phyloP scores from a whole-genome alignment of 75 land plant species.

The Larix kaempferi region DNA sequence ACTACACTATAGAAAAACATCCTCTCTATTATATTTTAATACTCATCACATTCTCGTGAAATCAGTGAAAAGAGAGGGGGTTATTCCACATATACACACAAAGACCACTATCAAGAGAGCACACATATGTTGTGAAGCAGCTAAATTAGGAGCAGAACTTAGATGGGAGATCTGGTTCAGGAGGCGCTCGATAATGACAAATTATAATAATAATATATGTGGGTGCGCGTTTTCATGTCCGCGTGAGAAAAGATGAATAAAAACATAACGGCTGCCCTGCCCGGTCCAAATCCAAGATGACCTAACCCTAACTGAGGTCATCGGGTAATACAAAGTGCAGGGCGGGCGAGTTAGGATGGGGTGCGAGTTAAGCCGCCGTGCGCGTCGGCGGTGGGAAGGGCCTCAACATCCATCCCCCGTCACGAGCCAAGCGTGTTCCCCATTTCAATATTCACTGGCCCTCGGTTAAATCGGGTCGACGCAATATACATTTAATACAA shows the following conservation, averaged over 20 bases:
- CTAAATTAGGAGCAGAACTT: no score
- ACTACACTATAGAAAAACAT: no score
- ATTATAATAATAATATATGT: neutral
- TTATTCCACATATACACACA: no score
- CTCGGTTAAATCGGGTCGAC: neutral
- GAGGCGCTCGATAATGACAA: neutral
- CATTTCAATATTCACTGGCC: neutral
- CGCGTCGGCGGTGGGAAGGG: neutral
- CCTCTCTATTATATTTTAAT: no score
- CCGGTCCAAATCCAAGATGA: neutral
- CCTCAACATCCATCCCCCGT: neutral
- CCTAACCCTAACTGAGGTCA: neutral
- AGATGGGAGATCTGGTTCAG: neutral
- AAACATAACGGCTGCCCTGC: slow-evolving; percentile 7
- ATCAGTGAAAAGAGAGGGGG: neutral
- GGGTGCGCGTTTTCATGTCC: slow-evolving; percentile 3
- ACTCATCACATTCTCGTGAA: slow-evolving; percentile 8
- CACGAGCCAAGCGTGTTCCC: slow-evolving; percentile 10
- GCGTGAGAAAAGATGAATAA: neutral
- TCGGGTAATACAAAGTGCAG: no score
- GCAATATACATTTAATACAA: neutral
- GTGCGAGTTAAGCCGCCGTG: slow-evolving; percentile 7
- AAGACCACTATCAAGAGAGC: neutral
- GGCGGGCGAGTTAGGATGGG: neutral
- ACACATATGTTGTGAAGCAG: slow-evolving; percentile 1